Base-by-base conservation (phyloP, 768 basidiomycete genomes). In the Trametes cingulata region DNA sequence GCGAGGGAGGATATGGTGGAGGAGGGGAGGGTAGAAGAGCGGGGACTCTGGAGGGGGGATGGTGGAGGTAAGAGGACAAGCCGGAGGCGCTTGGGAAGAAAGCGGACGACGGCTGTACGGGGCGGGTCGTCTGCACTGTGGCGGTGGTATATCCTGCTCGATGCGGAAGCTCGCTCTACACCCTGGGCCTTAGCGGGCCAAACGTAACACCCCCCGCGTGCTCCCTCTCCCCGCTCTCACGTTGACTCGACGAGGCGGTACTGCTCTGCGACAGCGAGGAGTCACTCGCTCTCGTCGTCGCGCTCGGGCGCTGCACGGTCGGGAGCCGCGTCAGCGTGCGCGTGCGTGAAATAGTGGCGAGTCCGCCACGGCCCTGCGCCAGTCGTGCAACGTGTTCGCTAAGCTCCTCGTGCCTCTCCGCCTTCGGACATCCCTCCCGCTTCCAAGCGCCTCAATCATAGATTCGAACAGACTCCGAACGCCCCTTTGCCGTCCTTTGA, bases 31-130 rank as follows among this genome's bases (percentile, higher is more conserved):
- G 24, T 63, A 20, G 62, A 65, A 66, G 67, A 61, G 61, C n/a
- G 14, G 53, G 39, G n/a, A n/a, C n/a, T n/a, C n/a, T n/a, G n/a
- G n/a, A n/a, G n/a, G 22, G 56, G 57, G 46, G 60, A 58, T 63
- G 61, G 61, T 63, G 61, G 61, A 68, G 71, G 72, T 47, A 52
- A 40, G 68, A 67, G 49, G 66, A 49, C 56, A 64, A 62, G 59
- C 42, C 43, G 50, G 43, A 19, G 63, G 64, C 63, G 64, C 67
- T 65, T 59, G 57, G 63, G 56, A 54, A 58, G 52, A 47, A 49
- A 53, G 59, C 41, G 50, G 43, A 46, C 29, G 58, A 62, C 52
- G 61, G 51, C 33, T 53, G 52, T 60, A 58, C 50, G 62, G 45
- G 39, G 54, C 57, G 59, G 63, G 37, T 53, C 20, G 54, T 55